Base-by-base conservation (phyloP, 2,329 filamentous ascomycete species). In the Thelonectria olida region DNA sequence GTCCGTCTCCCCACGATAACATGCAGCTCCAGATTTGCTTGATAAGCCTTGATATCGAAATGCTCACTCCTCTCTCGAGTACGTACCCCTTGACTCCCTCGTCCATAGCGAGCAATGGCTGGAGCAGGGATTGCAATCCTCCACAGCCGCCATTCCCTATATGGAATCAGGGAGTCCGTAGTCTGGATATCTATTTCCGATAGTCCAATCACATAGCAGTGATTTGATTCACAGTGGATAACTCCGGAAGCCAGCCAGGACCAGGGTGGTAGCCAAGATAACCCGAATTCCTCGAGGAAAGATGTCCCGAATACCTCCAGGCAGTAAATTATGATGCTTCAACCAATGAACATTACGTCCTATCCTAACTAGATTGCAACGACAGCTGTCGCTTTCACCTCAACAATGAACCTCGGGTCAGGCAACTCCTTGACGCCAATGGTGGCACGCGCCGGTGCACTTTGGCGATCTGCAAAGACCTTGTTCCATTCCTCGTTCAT, bases 401-500 rank as follows among this genome's bases (percentile, higher is more conserved):
- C 74, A 2, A 76, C 75, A 34, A 75, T 50, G 54, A 77, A 68
- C 19, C 73, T 63, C 23, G 72, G 71, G 56, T 75, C 71, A 7
- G 75, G 74, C 54, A 77, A 58, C 50, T 73, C 67, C 45, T 65
- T 72, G 44, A 76, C 69, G 5, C 71, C 73, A 58, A 77, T 68
- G 1, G 74, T 75, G 5, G 74, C 73, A 22, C 74, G 52, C 7
- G 79, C 77, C 5, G 79, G 79, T 2, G 79, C 79, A 52, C 65
- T 71, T 1, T 63, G 70, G 7, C 77, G 72, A 28, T 74, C 73
- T 13, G 72, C 25, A 61, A 78, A 82, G 7, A 81, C 72, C 65
- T 79, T 78, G 61, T 81, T 81, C 80, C 79, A 81, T 64, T 79
- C 79, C 64, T 80, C 79, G 51, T 82, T 81, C 79, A 81, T 81